These are phyloP conservation scores for Pyrenopolyporus hunteri DNA, from an alignment of 495 filamentous ascomycete species.

Conservation along the genomic window DNA sequence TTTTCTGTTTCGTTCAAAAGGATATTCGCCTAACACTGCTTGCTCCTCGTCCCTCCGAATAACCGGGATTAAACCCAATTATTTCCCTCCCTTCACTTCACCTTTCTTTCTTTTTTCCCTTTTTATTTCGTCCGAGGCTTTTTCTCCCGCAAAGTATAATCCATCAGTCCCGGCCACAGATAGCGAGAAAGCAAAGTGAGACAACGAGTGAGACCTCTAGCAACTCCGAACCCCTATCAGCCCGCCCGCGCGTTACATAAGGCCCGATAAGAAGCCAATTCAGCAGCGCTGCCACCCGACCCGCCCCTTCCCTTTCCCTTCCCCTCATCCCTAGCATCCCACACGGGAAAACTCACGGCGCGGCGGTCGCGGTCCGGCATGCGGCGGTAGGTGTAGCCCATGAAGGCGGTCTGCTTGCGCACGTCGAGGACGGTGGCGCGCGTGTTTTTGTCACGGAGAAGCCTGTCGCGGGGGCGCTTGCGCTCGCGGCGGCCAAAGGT, in stretches of 20 bases:
- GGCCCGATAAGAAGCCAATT: constrained; percentile 29
- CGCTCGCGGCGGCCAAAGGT: constrained; percentile 60
- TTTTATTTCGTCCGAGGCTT: not conserved
- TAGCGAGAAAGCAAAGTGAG: no score
- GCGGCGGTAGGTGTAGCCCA: constrained; percentile 85
- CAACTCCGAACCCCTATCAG: constrained; percentile 1
- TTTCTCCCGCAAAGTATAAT: not conserved
- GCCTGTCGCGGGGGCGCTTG: constrained; percentile 76
- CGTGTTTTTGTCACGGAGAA: constrained; percentile 73
- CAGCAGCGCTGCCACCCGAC: constrained; percentile 10
- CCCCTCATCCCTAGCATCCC: constrained; percentile 3
- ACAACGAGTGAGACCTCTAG: no score
- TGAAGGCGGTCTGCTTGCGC: constrained; percentile 78
- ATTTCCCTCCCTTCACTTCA: not conserved
- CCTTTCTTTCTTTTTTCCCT: not conserved
- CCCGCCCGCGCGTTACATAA: constrained; percentile 23
- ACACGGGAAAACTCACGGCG: not conserved
- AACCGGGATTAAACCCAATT: constrained; percentile 14
- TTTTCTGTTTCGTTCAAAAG: not conserved
- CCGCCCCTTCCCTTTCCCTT: constrained; percentile 15
- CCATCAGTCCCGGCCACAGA: not conserved
- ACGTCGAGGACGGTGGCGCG: constrained; percentile 72
- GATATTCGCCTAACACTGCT: constrained; percentile 23
- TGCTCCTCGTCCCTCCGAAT: not conserved
- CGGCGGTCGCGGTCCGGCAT: constrained; percentile 32